Evolutionary conservation across 2,329 filamentous ascomycete genomes (phyloP).

Genomic region (Exophiala dermatitidis): DNA sequence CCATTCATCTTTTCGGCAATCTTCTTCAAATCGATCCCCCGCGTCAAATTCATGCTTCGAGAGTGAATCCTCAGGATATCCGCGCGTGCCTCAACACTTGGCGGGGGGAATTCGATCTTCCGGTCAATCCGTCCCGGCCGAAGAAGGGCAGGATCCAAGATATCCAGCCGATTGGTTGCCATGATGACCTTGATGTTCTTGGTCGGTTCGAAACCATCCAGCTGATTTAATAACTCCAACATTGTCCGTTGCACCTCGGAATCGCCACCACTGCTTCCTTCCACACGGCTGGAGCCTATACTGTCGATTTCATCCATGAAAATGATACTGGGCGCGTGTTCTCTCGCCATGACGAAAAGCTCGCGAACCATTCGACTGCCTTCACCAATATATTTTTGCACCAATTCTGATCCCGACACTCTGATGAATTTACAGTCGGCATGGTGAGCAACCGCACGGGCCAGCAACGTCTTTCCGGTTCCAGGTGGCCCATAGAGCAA

Average conservation of each 20-base stretch:
- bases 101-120: conserved; percentile 98
- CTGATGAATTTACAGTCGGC: conserved; percentile 99
- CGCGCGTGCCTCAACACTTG: conserved; percentile 89
- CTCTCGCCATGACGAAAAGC: conserved; percentile 97
- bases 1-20: conserved; percentile 99
- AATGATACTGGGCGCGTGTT: conserved; percentile 97
- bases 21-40: conserved; percentile 95
- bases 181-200: conserved; percentile 99
- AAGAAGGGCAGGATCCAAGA: conserved; percentile 87
- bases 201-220: conserved; percentile 96
- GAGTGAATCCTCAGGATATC: conserved; percentile 98
- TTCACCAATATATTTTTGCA: conserved; percentile 99
- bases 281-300: conserved; percentile 93
- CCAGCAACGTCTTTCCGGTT: conserved; percentile 92
- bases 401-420: conserved; percentile 89
- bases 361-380: conserved; percentile 97
- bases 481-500: conserved; percentile 93
- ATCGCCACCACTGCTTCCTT: conserved; percentile 89
- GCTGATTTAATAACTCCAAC: conserved; percentile 95
- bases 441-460: conserved; percentile 92
- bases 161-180: conserved; percentile 97
- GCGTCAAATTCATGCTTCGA: conserved; percentile 95
- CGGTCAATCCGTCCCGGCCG: conserved; percentile 96
- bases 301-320: conserved; percentile 99
- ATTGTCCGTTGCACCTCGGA: conserved; percentile 98